These are phyloP conservation scores for Dichomitus squalens DNA, from an alignment of 1,284 basidiomycete genomes.

Conservation along the genomic window DNA sequence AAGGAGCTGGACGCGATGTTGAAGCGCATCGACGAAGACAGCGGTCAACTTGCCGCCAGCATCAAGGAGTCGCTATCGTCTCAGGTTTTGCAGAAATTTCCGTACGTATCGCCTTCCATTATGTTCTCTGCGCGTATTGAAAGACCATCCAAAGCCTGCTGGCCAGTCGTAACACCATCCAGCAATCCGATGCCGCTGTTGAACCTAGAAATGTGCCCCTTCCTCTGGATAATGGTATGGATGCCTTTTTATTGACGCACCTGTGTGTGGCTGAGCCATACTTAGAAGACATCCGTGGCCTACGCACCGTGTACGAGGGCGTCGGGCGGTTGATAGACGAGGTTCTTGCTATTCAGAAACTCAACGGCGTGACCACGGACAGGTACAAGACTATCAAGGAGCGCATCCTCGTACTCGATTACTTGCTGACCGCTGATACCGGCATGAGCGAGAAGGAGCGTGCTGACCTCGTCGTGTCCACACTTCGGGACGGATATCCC, in stretches of 20 bases:
- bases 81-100: not conserved
- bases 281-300: not conserved
- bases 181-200: no score
- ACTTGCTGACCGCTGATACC: not conserved
- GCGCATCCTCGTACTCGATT: conserved; percentile 1
- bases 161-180: not conserved
- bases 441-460: not conserved
- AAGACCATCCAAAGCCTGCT: not conserved
- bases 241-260: not conserved
- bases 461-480: not conserved
- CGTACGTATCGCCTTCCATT: not conserved
- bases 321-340: not conserved
- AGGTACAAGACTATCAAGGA: conserved; percentile 1
- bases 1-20: not conserved
- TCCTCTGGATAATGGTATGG: not conserved
- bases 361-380: not conserved
- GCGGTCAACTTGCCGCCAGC: not conserved
- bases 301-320: not conserved
- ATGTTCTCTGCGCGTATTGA: not conserved
- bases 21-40: not conserved
- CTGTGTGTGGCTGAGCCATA: not conserved
- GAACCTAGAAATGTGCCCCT: not conserved
- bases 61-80: not conserved
- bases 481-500: not conserved
- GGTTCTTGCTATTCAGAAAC: not conserved